Percentiles rank a stretch among this genome's conserved stretches.
Evolutionary conservation across 495 filamentous ascomycete species (phyloP).

Genomic region (Penicillium chermesinum): DNA sequence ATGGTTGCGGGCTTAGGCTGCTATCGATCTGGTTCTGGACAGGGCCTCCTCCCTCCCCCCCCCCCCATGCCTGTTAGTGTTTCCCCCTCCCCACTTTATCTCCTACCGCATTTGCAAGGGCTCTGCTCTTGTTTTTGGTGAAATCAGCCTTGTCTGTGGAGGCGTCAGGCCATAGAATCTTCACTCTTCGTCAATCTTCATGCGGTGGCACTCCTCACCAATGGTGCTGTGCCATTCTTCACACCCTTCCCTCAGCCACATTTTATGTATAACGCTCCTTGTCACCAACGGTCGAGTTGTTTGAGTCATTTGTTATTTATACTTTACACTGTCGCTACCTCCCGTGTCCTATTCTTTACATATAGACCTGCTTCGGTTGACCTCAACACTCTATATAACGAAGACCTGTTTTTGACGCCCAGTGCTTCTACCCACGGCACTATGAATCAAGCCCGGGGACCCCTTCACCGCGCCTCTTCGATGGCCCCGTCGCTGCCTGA

Average conservation of each 20-base stretch:
- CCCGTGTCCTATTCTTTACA: conserved; percentile 2
- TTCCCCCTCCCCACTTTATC: conserved; percentile 18
- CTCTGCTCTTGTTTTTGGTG: conserved; percentile 10
- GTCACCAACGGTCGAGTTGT: conserved; percentile 21
- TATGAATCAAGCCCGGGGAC: conserved; percentile 13
- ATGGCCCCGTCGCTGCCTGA: conserved; percentile 7
- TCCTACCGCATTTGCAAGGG: conserved; percentile 26
- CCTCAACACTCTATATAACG: not conserved
- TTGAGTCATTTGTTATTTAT: conserved; percentile 24
- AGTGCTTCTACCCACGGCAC: not conserved
- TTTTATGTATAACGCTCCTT: conserved; percentile 23
- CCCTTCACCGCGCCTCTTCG: conserved; percentile 5
- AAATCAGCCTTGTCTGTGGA: conserved; percentile 38
- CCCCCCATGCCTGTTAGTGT: conserved; percentile 16
- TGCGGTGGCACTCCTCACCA: conserved; percentile 25
- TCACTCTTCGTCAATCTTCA: conserved; percentile 20
- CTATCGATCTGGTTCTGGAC: conserved; percentile 26
- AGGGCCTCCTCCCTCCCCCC: conserved; percentile 6
- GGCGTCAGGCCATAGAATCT: conserved; percentile 26
- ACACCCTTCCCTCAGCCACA: conserved; percentile 25
- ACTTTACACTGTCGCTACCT: conserved; percentile 10
- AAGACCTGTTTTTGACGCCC: not conserved
- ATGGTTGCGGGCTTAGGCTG: conserved; percentile 28
- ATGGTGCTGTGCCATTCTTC: conserved; percentile 21
- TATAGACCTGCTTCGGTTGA: conserved; percentile 12